Conservation (phyloP, 345 rosid species). For the Lepidium didymum region DNA sequence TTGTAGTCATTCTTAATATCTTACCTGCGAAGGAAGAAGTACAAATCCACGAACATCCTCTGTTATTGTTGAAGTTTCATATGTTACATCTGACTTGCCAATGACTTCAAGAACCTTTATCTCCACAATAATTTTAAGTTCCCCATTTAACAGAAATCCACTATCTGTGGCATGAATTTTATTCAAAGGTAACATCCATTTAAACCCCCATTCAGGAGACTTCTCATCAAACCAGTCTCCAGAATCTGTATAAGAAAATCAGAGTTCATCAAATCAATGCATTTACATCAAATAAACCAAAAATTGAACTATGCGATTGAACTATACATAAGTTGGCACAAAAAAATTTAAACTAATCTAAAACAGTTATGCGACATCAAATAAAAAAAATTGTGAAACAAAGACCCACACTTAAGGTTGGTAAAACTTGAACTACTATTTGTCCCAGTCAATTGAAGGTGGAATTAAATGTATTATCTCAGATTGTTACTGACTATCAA, state of each 20-base stretch:
- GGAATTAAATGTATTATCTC: too few species aligned
- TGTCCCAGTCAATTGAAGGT: too few species aligned
- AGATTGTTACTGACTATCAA: too few species aligned
- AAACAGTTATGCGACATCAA: too few species aligned
- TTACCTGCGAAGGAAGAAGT: not conserved
- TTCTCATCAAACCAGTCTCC: not conserved
- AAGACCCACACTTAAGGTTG: too few species aligned
- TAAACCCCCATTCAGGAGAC: not conserved
- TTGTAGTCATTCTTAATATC: not conserved
- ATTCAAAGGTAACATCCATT: not conserved
- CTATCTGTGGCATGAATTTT: not conserved
- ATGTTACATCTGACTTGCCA: not conserved
- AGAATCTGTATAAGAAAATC: not conserved
- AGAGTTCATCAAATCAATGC: not conserved
- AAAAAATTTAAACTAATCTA: too few species aligned
- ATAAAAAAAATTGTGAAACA: too few species aligned
- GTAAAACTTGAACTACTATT: too few species aligned
- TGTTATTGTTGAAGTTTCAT: not conserved
- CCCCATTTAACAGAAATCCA: constrained; percentile 43
- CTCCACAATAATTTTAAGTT: constrained; percentile 56
- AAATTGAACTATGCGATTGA: not conserved
- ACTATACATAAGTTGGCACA: too few species aligned
- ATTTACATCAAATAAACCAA: not conserved
- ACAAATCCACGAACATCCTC: not conserved
- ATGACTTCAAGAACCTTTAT: constrained; percentile 21